Conservation (phyloP, 2,329 filamentous ascomycete species). For the Colletotrichum lini region DNA sequence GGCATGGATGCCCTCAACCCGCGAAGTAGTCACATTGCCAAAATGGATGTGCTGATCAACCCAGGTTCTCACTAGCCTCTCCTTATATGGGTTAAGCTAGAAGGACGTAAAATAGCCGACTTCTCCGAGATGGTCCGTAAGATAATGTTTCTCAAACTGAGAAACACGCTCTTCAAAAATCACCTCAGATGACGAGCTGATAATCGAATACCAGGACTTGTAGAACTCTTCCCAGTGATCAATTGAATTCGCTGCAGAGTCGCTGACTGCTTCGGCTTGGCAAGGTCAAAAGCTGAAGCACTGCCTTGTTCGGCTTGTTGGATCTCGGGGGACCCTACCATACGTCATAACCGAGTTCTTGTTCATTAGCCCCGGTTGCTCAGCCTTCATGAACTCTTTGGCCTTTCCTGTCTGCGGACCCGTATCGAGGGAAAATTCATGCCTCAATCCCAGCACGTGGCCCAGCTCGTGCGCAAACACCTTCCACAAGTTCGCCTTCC, state of each 20-base stretch:
- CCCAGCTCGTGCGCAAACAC: neutral
- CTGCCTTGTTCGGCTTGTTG: neutral
- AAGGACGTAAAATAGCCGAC: conserved; percentile 44
- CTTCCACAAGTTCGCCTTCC: neutral
- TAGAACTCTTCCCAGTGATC: conserved; percentile 41
- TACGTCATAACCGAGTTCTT: too few species aligned
- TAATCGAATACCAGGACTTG: conserved; percentile 42
- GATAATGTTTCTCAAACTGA: conserved; percentile 42
- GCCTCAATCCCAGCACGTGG: neutral
- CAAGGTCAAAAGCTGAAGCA: too few species aligned
- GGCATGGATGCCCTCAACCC: conserved; percentile 41
- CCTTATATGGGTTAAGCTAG: conserved; percentile 44
- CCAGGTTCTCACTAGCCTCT: conserved; percentile 44
- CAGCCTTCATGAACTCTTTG: too few species aligned
- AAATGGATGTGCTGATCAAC: conserved; percentile 44
- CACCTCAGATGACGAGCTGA: conserved; percentile 40
- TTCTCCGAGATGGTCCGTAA: conserved; percentile 35
- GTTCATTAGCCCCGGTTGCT: too few species aligned
- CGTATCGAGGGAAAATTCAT: neutral
- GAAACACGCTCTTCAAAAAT: conserved; percentile 40
- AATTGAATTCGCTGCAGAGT: too few species aligned
- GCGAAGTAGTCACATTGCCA: conserved; percentile 42
- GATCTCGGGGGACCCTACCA: too few species aligned
- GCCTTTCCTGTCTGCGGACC: too few species aligned
- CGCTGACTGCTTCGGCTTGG: too few species aligned